Base-by-base conservation (phyloP, 495 filamentous ascomycete species). In the Talaromyces wortmannii region DNA sequence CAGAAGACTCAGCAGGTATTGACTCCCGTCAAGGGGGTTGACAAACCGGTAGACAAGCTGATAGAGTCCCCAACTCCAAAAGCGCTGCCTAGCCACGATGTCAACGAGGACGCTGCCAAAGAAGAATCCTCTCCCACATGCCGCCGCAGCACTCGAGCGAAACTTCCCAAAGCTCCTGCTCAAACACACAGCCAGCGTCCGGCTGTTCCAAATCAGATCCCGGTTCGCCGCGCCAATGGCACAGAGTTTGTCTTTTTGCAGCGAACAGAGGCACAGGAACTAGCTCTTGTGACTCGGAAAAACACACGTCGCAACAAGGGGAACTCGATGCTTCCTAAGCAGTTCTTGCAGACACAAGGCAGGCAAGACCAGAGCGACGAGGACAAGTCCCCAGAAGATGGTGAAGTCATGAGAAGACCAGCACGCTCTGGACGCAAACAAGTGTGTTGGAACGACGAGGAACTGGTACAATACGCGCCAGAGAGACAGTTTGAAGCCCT, bases 301-400 rank as follows among this genome's bases (percentile, higher is more conserved):
- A 85, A 86, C 59, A 86, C 83, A 8, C 67, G 72, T 40, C 70
- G 75, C 44, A 86, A 86, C 63, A 78, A 79, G 55, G 81, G 82
- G 11, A 71, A 73, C 54, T 65, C 78, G 15, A 57, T 80, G 32
- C 59, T 73, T 18, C 81, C 82, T 16, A 72, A 70, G 53, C 55
- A 70, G 42, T 67, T 62, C 23, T 64, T 86, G 6, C 63, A 76
- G 54, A 71, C 67, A 45, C 55, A 85, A 36, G 62, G 63, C 5
- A 63, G 61, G 8, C 61, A 69, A 50, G 59, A 63, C 45, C 29
- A 51, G 49, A 16, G 50, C 7, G 46, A 45, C 8, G 36, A 17
- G 10, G 47, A 33, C 6, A 12, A 50, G 11, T n/a, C 32, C 5
- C 30, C 29, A 4, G n/a, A 23, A 7, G 48, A 56, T 7, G n/a